Base-by-base conservation (phyloP, 2,329 filamentous ascomycete genomes). In the Cordyceps fumosorosea region DNA sequence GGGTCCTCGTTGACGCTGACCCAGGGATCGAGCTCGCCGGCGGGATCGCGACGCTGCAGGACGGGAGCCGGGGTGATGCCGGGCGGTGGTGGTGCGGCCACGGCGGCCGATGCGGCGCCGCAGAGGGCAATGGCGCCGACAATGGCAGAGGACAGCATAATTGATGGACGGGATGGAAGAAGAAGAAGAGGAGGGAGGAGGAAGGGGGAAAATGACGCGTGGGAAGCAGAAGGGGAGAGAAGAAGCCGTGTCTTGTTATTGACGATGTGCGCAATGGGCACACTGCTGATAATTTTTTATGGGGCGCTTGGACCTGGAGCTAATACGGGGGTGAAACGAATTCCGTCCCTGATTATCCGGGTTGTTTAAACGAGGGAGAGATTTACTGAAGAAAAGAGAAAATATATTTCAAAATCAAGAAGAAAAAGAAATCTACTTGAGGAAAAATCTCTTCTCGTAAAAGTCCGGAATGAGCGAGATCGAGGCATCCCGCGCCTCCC, bases 1-100 rank as follows among this genome's bases (percentile, higher is more conserved):
- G 79, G 79, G 50, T 79, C 74, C 56, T 77, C 75, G 68, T 79
- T 74, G 64, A 85, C 78, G 4, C 74, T 76, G 53, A 84, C 79
- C 83, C 83, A 85, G 40, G 78, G 75, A 22, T 76, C 77, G 6
- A 77, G 76, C 48, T 73, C 71, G n/a, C 69, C 69, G 53, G 72
- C 67, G 52, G 70, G 66, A 62, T 67, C 65, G 34, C 71, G 60
- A 54, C 64, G 58, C 26, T 65, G 50, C 58, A 58, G 57, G 63
- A 66, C 63, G 60, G 56, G 34, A 16, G 55, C 50, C n/a, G 56
- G 62, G 24, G 62, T 57, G 8, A 56, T 55, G 18, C 18, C 22
- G 8, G 34, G 20, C 4, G 34, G 59, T 22, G n/a, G 45, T 20
- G 5, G 60, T 22, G 44, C 5, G n/a, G 44, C n/a, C 10, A 11